phyloP scores from a whole-genome alignment of 2,329 filamentous ascomycete species.

The Coniochaeta sp. region DNA sequence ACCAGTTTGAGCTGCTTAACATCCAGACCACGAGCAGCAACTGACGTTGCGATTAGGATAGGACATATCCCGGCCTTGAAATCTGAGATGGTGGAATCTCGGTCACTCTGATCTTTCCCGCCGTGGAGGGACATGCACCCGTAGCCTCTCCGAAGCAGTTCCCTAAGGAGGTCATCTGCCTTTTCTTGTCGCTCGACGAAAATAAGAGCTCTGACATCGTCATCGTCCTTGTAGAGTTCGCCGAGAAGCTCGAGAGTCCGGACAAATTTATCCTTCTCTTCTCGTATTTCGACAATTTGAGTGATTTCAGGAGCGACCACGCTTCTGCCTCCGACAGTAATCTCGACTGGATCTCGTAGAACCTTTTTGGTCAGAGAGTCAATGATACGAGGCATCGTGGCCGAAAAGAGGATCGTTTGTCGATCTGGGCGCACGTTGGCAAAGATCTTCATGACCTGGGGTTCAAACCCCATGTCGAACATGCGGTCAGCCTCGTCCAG shows the following conservation, averaged over 20 bases:
- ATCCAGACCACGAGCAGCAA: slow-evolving; percentile 89
- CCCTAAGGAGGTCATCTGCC: slow-evolving; percentile 70
- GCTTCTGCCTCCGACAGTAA: slow-evolving; percentile 81
- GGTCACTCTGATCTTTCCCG: slow-evolving; percentile 87
- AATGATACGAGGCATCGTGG: slow-evolving; percentile 92
- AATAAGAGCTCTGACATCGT: slow-evolving; percentile 82
- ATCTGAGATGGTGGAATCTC: slow-evolving; percentile 84
- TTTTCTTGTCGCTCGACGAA: slow-evolving; percentile 92
- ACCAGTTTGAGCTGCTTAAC: slow-evolving; percentile 95
- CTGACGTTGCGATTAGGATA: slow-evolving; percentile 88
- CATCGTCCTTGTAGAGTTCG: slow-evolving; percentile 76
- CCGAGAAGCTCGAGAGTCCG: slow-evolving; percentile 81
- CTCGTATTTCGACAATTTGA: slow-evolving; percentile 82
- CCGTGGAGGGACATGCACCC: slow-evolving; percentile 91
- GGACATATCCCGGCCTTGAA: slow-evolving; percentile 90
- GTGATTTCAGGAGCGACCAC: slow-evolving; percentile 88
- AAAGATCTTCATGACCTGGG: slow-evolving; percentile 95
- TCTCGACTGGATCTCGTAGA: slow-evolving; percentile 77
- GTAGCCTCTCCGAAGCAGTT: slow-evolving; percentile 76
- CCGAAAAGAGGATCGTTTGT: slow-evolving; percentile 92
- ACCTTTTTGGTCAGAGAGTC: slow-evolving; percentile 86
- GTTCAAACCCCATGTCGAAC: slow-evolving; percentile 99
- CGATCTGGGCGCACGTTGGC: slow-evolving; percentile 84
- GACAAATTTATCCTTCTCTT: slow-evolving; percentile 75
- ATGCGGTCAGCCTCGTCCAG: slow-evolving; percentile 97